Percentiles rank a stretch among this genome's conserved stretches.
These are phyloP conservation scores for Cladosporium sp. DNA, from an alignment of 2,329 filamentous ascomycete genomes.

Conservation along the genomic window DNA sequence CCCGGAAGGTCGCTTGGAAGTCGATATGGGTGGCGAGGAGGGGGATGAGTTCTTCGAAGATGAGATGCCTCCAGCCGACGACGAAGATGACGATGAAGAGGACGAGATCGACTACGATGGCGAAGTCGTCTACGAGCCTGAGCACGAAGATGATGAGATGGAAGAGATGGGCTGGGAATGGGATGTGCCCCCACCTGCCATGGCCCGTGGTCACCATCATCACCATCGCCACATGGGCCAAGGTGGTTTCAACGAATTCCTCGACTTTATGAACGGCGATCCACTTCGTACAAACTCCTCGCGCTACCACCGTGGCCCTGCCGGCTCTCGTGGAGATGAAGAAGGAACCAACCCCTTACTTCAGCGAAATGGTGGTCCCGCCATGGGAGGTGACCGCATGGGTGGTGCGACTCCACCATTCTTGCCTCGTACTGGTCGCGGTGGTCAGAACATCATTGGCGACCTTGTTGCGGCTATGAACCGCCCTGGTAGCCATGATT, in stretches of 20 bases:
- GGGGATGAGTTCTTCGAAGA: slow-evolving; percentile 52
- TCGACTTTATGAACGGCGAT: slow-evolving; percentile 24
- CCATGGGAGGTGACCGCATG: slow-evolving; percentile 8
- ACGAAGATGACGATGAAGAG: slow-evolving; percentile 41
- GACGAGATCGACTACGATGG: slow-evolving; percentile 69
- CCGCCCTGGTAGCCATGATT: background rate
- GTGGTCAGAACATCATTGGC: slow-evolving; percentile 1
- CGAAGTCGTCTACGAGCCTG: slow-evolving; percentile 56
- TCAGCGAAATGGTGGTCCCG: slow-evolving; percentile 40
- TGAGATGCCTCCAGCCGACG: slow-evolving; percentile 56
- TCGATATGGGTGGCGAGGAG: slow-evolving; percentile 40
- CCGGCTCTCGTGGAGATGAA: slow-evolving; percentile 52
- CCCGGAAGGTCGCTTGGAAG: slow-evolving; percentile 27
- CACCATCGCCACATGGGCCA: slow-evolving; percentile 15
- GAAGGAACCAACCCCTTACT: slow-evolving; percentile 86
- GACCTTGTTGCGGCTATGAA: slow-evolving; percentile 12
- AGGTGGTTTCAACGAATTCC: slow-evolving; percentile 23
- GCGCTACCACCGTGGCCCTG: slow-evolving; percentile 7
- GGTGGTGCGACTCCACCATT: slow-evolving; percentile 3
- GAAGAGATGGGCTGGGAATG: slow-evolving; percentile 21
- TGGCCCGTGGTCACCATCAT: slow-evolving; percentile 20
- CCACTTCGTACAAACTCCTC: slow-evolving; percentile 17
- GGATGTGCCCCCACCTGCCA: slow-evolving; percentile 3
- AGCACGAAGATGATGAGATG: slow-evolving; percentile 38
- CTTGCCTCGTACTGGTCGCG: slow-evolving; percentile 13